Percentiles rank a stretch among this genome's conserved stretches.
Conservation (phyloP, 495 filamentous ascomycete genomes). For the Neurospora discreta region DNA sequence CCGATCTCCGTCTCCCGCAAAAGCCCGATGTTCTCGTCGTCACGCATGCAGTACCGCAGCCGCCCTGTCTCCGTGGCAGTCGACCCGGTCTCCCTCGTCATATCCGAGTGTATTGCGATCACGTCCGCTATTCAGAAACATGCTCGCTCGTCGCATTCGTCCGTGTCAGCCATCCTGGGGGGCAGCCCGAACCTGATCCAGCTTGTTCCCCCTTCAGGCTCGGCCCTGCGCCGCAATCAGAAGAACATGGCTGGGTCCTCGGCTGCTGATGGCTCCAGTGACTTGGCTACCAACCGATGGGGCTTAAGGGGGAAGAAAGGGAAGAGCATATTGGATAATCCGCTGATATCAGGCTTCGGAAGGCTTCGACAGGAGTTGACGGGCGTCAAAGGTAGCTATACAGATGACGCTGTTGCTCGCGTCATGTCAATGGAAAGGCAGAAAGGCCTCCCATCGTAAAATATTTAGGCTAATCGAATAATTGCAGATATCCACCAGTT, state of each 20-base stretch:
- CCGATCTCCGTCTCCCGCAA: constrained; percentile 9
- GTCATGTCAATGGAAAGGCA: neutral
- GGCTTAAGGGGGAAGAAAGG: constrained; percentile 92
- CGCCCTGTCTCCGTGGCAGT: constrained; percentile 65
- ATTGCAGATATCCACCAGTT: constrained; percentile 69
- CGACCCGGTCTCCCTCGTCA: constrained; percentile 88
- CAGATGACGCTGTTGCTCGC: neutral
- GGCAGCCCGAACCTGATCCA: constrained; percentile 50
- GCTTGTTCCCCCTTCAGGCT: constrained; percentile 29
- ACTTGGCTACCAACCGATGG: constrained; percentile 55
- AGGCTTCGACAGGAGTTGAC: constrained; percentile 80
- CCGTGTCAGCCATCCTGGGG: constrained; percentile 89
- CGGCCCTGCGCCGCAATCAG: constrained; percentile 22
- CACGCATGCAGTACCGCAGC: constrained; percentile 37
- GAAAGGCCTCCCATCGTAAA: neutral
- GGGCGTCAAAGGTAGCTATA: constrained; percentile 60
- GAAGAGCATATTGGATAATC: constrained; percentile 97
- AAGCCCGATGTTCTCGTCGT: constrained; percentile 15
- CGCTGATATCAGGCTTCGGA: constrained; percentile 90
- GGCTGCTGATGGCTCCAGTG: constrained; percentile 21
- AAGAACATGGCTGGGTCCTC: constrained; percentile 16
- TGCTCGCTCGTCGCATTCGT: constrained; percentile 91
- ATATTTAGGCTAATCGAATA: constrained; percentile 7
- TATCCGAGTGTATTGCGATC: constrained; percentile 97
- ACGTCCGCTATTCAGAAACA: constrained; percentile 98